Evolutionary conservation across 805 yeast genomes (phyloP).

Genomic region (Saccharomycopsis schoenii): DNA sequence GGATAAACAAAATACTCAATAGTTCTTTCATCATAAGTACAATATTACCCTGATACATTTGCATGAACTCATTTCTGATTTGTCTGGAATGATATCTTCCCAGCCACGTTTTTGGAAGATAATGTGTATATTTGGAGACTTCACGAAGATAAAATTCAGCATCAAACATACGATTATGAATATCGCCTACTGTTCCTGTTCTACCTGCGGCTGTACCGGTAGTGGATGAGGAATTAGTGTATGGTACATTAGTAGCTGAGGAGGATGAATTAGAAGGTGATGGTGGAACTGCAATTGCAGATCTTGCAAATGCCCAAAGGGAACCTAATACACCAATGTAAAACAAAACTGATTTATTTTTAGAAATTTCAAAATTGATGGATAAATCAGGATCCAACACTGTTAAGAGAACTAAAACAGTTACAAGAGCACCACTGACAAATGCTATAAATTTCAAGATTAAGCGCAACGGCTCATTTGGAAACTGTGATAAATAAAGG

Average conservation of each 20-base stretch:
- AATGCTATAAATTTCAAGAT: slow-evolving; percentile 55
- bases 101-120: slow-evolving; percentile 80
- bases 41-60: slow-evolving; percentile 64
- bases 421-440: slow-evolving; percentile 79
- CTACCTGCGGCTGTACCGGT: slow-evolving; percentile 21
- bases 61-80: slow-evolving; percentile 76
- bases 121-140: slow-evolving; percentile 84
- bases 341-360: slow-evolving; percentile 72
- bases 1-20: slow-evolving; percentile 72
- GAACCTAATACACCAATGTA: slow-evolving; percentile 87
- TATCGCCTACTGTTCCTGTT: slow-evolving; percentile 21
- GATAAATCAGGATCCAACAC: slow-evolving; percentile 84
- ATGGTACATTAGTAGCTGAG: neutral
- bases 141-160: slow-evolving; percentile 80
- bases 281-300: slow-evolving; percentile 28
- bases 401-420: slow-evolving; percentile 71
- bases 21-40: slow-evolving; percentile 67
- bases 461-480: slow-evolving; percentile 59
- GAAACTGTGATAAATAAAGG: slow-evolving; percentile 82
- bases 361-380: slow-evolving; percentile 78
- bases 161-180: slow-evolving; percentile 54
- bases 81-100: slow-evolving; percentile 74
- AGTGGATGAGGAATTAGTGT: slow-evolving; percentile 35
- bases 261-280: neutral
- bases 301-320: slow-evolving; percentile 72